Evolutionary conservation across 257 asterid genomes (phyloP), one percentile per base, ranked within the genome.

Genomic region (Vinca minor): DNA sequence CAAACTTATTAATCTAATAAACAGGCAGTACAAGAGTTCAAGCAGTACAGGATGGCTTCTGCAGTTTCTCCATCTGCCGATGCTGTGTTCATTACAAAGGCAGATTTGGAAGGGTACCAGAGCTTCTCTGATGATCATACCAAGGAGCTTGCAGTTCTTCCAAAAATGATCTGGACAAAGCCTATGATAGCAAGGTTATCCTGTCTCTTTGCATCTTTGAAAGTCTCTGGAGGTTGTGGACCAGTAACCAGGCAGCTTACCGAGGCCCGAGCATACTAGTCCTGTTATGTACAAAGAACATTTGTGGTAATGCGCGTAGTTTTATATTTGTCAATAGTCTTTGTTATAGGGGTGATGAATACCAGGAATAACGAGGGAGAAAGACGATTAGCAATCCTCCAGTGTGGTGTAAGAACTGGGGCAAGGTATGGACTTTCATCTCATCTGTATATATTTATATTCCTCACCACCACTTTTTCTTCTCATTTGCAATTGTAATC

Each of bases 1-100:
- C n/a, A n/a, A n/a, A 42, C 28, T 42, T 26, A 9, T 45, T 29
- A 12, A 31, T 65, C 15, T 32, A 62, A 76, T 35, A 44, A 12
- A 36, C 92, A 91, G 98, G 96, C 98, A 23, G 98, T 91, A 20
- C 87, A 76, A 84, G 96, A 83, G 71, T 91, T 78, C 71, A 79
- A 84, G 84, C 82, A 79, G 72, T 86, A 74, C 64, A 69, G 87
- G 18, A 34, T 66, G 74, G 79, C 77, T 59, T 80, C 79, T 67
- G 66, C 68, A 14, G 65, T 76, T n/a, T 84, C 81, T 60, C 62
- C 82, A 4, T 72, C 95, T n/a, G 81, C 83, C 41, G 98, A 91
- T 53, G 94, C 78, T 18, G 96, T 91, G 10, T 58, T 91, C 45
- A 83, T 91, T 66, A 91, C 98, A 38, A 88, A 88, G 76, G 96